A percentile compares a stretch with the other conserved stretches of the same genome.
These are phyloP conservation scores for Hymenotorrendiella dingleyae DNA, from an alignment of 2,329 filamentous ascomycete genomes.

Conservation along the genomic window DNA sequence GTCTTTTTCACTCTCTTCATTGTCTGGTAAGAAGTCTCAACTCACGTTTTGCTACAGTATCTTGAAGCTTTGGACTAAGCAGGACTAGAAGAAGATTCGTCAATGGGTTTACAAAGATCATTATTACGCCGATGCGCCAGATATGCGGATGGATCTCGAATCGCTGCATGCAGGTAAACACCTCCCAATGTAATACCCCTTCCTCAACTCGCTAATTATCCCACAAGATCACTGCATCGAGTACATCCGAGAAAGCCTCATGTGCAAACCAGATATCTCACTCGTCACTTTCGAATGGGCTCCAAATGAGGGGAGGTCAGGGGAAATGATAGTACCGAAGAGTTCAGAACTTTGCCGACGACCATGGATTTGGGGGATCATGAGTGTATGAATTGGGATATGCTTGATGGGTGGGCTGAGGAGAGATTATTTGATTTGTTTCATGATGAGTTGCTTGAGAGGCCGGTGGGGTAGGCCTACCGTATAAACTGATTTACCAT, in stretches of 20 bases:
- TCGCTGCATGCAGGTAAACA: neutral
- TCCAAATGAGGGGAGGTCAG: neutral
- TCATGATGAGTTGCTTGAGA: neutral
- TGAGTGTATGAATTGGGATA: neutral
- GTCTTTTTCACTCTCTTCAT: neutral
- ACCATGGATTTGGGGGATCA: neutral
- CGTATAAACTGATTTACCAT: conserved; percentile 24
- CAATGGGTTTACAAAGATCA: neutral
- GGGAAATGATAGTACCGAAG: no score
- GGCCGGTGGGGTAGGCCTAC: no score
- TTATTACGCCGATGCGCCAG: neutral
- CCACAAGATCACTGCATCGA: neutral
- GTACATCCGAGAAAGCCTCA: neutral
- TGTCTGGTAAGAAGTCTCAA: neutral
- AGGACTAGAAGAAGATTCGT: neutral
- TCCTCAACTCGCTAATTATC: neutral
- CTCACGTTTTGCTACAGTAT: no score
- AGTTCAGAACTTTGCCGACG: no score
- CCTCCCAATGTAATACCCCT: neutral
- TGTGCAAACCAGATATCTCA: neutral
- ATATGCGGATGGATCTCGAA: neutral
- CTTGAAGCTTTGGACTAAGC: no score
- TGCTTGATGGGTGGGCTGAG: neutral
- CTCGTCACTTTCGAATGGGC: neutral
- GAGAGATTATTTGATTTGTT: neutral